phyloP scores from a whole-genome alignment of 2,329 filamentous ascomycete genomes.

The Penicillium sp. region DNA sequence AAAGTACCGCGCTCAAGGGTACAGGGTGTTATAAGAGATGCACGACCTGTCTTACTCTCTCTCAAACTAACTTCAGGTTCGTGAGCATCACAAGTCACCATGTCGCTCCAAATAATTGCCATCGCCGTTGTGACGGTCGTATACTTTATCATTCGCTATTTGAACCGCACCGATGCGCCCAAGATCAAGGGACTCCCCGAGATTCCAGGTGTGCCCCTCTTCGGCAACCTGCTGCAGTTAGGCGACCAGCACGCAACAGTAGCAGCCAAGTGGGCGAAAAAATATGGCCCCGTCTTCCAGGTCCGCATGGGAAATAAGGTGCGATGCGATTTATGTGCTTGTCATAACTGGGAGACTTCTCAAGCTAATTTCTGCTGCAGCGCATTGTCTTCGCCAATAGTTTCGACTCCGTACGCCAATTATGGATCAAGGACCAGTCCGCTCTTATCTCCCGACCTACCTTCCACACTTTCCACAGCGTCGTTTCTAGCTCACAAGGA shows the following conservation, averaged over 20 bases:
- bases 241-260: slow-evolving; percentile 58
- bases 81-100: slow-evolving; percentile 5
- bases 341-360: not conserved
- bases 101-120: slow-evolving; percentile 32
- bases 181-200: slow-evolving; percentile 64
- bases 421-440: slow-evolving; percentile 79
- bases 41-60: not conserved
- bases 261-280: slow-evolving; percentile 57
- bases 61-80: not conserved
- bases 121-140: slow-evolving; percentile 37
- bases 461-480: slow-evolving; percentile 77
- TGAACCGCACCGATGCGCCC: slow-evolving; percentile 55
- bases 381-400: slow-evolving; percentile 76
- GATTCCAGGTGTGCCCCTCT: slow-evolving; percentile 61
- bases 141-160: slow-evolving; percentile 43
- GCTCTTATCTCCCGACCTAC: slow-evolving; percentile 74
- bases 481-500: slow-evolving; percentile 73
- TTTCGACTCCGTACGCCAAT: slow-evolving; percentile 67
- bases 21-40: not conserved
- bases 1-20: not conserved
- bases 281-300: slow-evolving; percentile 66
- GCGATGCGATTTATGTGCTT: slow-evolving; percentile 30
- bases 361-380: slow-evolving; percentile 31
- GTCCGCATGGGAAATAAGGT: slow-evolving; percentile 68
- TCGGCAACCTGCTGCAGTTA: slow-evolving; percentile 63